These are phyloP conservation scores for Populus davidiana DNA, from an alignment of 345 rosid genomes.

Conservation along the genomic window DNA sequence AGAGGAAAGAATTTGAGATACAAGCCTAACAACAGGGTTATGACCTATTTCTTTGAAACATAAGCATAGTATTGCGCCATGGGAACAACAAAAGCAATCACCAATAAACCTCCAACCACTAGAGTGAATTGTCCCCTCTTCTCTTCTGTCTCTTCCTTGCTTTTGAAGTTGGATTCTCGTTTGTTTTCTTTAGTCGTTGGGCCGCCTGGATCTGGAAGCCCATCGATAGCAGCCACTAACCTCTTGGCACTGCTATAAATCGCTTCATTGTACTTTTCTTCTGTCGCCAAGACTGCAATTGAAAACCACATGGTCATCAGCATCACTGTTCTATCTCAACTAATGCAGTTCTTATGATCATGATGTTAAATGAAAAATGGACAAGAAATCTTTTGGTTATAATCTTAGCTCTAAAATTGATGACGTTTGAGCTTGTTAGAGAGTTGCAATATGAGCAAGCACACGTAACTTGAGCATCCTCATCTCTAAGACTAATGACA, in stretches of 20 bases:
- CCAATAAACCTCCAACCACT: slow-evolving; percentile 90
- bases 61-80: slow-evolving; percentile 97
- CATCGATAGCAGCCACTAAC: slow-evolving; percentile 89
- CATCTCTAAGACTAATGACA: too few species aligned
- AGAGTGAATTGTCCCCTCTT: slow-evolving; percentile 93
- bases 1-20: slow-evolving; percentile 13
- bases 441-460: too few species aligned
- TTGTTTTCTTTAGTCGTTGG: slow-evolving; percentile 66
- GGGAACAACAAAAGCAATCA: slow-evolving; percentile 89
- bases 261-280: slow-evolving; percentile 96
- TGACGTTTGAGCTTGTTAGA: neutral
- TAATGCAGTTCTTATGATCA: neutral
- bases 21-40: slow-evolving; percentile 2
- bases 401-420: neutral
- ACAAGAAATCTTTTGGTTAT: neutral
- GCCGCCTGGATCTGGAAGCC: slow-evolving; percentile 92
- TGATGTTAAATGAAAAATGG: neutral
- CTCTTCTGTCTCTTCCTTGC: slow-evolving; percentile 91
- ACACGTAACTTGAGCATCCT: too few species aligned
- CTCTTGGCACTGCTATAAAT: slow-evolving; percentile 73
- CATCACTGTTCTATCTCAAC: neutral
- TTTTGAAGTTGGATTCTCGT: slow-evolving; percentile 85
- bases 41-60: slow-evolving; percentile 65
- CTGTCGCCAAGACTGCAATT: slow-evolving; percentile 84
- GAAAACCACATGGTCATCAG: slow-evolving; percentile 10